Conservation (phyloP, 805 yeast species). For the Debaryomyces hansenii region DNA sequence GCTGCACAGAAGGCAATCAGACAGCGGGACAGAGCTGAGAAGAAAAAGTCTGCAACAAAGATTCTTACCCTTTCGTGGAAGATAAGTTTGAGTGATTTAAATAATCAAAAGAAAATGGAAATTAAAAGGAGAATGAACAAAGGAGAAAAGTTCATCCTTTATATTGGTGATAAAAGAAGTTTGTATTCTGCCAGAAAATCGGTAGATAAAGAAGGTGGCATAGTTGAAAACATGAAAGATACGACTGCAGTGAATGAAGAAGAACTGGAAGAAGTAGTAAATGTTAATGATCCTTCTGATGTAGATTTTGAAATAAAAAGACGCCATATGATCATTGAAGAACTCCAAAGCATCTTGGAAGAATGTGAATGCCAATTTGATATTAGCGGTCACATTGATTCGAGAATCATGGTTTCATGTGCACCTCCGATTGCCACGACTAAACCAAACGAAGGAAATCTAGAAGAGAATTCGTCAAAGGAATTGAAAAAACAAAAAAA, state of each 20-base stretch:
- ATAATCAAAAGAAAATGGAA: slow-evolving; percentile 36
- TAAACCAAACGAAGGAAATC: background rate
- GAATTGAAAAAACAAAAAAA: slow-evolving; percentile 16
- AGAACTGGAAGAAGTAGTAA: slow-evolving; percentile 6
- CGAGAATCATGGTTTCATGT: slow-evolving; percentile 23
- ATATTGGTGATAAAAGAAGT: slow-evolving; percentile 21
- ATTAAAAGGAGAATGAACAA: slow-evolving; percentile 29
- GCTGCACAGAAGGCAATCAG: slow-evolving; percentile 27
- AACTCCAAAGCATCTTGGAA: slow-evolving; percentile 24
- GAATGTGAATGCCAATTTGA: slow-evolving; percentile 30
- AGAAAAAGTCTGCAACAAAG: slow-evolving; percentile 37
- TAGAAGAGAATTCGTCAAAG: slow-evolving; percentile 12
- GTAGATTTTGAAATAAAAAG: slow-evolving; percentile 19
- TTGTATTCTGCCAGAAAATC: slow-evolving; percentile 14
- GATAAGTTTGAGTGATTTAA: slow-evolving; percentile 38
- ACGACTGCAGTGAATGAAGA: slow-evolving; percentile 11
- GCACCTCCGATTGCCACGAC: slow-evolving; percentile 9
- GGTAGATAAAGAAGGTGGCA: slow-evolving; percentile 11
- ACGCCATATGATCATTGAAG: slow-evolving; percentile 29
- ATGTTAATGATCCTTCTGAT: slow-evolving; percentile 11
- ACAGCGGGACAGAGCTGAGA: slow-evolving; percentile 30
- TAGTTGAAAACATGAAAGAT: slow-evolving; percentile 5
- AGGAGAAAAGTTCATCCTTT: slow-evolving; percentile 32
- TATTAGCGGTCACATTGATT: slow-evolving; percentile 25
- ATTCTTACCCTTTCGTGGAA: slow-evolving; percentile 35